Conservation (phyloP, 257 asterid genomes). For the Parsonsia alboflavescens region DNA sequence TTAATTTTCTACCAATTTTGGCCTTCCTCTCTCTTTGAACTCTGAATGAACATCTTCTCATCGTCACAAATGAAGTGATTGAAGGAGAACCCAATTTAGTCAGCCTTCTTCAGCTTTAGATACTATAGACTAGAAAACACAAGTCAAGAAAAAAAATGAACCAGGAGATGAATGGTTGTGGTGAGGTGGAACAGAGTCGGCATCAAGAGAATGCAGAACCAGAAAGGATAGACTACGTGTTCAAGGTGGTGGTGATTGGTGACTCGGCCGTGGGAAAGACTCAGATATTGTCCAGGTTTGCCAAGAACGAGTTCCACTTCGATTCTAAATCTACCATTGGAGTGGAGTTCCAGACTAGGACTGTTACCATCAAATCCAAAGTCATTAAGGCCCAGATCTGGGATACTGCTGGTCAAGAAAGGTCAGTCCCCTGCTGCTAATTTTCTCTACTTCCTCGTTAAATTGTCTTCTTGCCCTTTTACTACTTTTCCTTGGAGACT, state of each 20-base stretch:
- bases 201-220: not conserved
- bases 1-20: not conserved
- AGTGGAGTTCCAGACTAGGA: constrained; percentile 70
- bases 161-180: constrained; percentile 35
- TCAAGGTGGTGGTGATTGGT: constrained; percentile 79
- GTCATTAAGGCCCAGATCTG: constrained; percentile 86
- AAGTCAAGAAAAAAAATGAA: constrained; percentile 23
- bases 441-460: not conserved
- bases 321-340: constrained; percentile 85
- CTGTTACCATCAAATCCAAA: constrained; percentile 54
- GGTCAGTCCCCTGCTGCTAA: constrained; percentile 25
- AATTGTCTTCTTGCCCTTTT: not conserved
- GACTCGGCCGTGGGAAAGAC: constrained; percentile 83
- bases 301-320: constrained; percentile 57
- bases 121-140: no score
- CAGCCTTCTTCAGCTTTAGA: no score
- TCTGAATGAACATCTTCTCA: not conserved
- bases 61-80: no score
- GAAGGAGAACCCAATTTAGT: no score
- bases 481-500: no score
- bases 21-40: not conserved
- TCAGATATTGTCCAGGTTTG: constrained; percentile 68
- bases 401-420: constrained; percentile 91
- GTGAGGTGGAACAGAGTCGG: constrained; percentile 12
- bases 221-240: constrained; percentile 59